A percentile compares a stretch with the other conserved stretches of the same genome.
Conservation (phyloP, 306 rosid genomes). For the Malus sylvestris region DNA sequence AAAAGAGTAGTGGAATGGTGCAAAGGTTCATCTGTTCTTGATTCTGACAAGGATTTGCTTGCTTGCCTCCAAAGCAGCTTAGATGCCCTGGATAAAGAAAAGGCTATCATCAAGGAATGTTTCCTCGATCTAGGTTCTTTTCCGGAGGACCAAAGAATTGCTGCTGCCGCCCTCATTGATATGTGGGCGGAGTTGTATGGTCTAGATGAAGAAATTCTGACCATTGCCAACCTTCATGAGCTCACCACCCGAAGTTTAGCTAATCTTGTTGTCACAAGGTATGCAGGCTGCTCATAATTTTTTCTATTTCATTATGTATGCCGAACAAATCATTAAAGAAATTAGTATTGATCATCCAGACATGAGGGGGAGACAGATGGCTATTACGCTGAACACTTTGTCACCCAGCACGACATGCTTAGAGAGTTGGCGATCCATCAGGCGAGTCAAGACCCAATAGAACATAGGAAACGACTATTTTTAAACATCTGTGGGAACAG, state of each 20-base stretch:
- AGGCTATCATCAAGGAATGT: constrained; percentile 28
- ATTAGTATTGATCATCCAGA: constrained; percentile 21
- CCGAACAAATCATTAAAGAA: not conserved
- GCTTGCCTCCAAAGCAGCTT: constrained; percentile 38
- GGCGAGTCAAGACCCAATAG: constrained; percentile 19
- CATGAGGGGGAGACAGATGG: constrained; percentile 22
- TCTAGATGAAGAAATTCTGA: constrained; percentile 24
- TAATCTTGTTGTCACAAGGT: constrained; percentile 46
- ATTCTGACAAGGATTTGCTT: constrained; percentile 15
- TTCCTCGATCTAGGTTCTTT: constrained; percentile 50
- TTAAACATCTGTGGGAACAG: constrained; percentile 35
- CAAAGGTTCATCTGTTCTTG: constrained; percentile 22
- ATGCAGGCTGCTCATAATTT: not conserved
- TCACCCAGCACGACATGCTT: constrained; percentile 48
- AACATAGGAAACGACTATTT: constrained; percentile 37
- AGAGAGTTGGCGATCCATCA: constrained; percentile 52
- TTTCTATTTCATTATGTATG: not conserved
- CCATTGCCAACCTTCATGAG: constrained; percentile 32
- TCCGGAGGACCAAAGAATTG: constrained; percentile 56
- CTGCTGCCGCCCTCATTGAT: constrained; percentile 47
- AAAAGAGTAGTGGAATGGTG: constrained; percentile 16
- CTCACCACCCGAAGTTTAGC: constrained; percentile 28
- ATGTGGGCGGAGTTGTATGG: constrained; percentile 42
- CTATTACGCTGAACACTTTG: constrained; percentile 44
- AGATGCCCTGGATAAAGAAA: constrained; percentile 21